Evolutionary conservation across 306 rosid species (phyloP).

Genomic region (Castanea sativa): DNA sequence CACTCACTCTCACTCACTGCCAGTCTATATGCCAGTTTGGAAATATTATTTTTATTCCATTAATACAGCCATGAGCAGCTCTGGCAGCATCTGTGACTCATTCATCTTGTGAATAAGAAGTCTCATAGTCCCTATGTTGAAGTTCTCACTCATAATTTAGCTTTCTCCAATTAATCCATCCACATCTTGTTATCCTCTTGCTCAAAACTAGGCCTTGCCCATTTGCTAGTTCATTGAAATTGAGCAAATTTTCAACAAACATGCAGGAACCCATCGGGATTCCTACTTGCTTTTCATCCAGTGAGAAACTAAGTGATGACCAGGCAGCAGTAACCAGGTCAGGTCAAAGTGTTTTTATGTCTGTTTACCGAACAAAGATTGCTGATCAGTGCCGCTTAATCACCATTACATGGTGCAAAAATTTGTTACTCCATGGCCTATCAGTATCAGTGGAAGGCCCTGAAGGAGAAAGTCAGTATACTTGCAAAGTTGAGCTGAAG

Average conservation of each 20-base stretch:
- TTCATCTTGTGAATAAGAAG: slow-evolving; percentile 50
- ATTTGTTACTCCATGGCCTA: slow-evolving; percentile 64
- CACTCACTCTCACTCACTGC: slow-evolving; percentile 63
- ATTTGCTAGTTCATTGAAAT: background rate
- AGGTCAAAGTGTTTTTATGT: slow-evolving; percentile 76
- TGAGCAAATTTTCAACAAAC: background rate
- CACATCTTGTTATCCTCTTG: slow-evolving; percentile 22
- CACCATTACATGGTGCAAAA: slow-evolving; percentile 82
- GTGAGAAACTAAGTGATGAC: slow-evolving; percentile 45
- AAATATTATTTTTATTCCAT: slow-evolving; percentile 26
- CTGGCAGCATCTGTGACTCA: slow-evolving; percentile 58
- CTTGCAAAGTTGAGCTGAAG: slow-evolving; percentile 84
- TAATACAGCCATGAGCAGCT: slow-evolving; percentile 54
- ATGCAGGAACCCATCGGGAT: slow-evolving; percentile 79
- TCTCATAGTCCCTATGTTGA: slow-evolving; percentile 28
- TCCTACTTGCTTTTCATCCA: slow-evolving; percentile 72
- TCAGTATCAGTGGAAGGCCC: slow-evolving; percentile 69
- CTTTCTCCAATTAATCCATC: slow-evolving; percentile 15
- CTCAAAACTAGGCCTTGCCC: slow-evolving; percentile 6
- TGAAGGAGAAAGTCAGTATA: slow-evolving; percentile 59
- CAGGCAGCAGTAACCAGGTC: slow-evolving; percentile 58
- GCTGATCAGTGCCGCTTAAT: slow-evolving; percentile 67
- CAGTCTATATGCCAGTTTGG: slow-evolving; percentile 63
- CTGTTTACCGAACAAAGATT: slow-evolving; percentile 63
- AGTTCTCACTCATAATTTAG: slow-evolving; percentile 27